These are phyloP conservation scores for Ajuga chamaepitys DNA, from an alignment of 257 asterid species.

Conservation along the genomic window DNA sequence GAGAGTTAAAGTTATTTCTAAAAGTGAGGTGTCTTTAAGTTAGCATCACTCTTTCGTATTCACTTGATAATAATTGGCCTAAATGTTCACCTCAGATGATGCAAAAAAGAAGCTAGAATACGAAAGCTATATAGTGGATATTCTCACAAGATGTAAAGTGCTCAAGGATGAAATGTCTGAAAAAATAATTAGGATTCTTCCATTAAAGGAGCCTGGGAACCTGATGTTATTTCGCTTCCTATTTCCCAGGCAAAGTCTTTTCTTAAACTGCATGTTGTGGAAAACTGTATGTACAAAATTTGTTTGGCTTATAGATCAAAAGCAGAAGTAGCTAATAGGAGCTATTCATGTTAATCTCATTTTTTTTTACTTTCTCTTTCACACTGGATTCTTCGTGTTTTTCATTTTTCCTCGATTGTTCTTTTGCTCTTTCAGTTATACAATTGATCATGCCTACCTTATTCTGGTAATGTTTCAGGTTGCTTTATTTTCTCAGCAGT, in stretches of 20 bases:
- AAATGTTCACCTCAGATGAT: constrained; percentile 48
- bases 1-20: constrained; percentile 67
- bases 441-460: too few relatives aligned
- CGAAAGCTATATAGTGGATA: constrained; percentile 71
- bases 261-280: too few relatives aligned
- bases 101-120: constrained; percentile 74
- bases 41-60: neutral
- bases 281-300: too few relatives aligned
- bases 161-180: constrained; percentile 63
- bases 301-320: too few relatives aligned
- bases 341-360: too few relatives aligned
- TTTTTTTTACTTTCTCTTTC: too few relatives aligned
- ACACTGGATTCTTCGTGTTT: too few relatives aligned
- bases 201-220: constrained; percentile 79
- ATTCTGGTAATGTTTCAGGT: too few relatives aligned
- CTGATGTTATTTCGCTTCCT: constrained; percentile 75
- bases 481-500: too few relatives aligned
- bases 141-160: constrained; percentile 78
- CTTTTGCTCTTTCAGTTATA: too few relatives aligned
- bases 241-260: constrained; percentile 68
- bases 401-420: too few relatives aligned
- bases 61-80: constrained; percentile 3
- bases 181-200: constrained; percentile 50
- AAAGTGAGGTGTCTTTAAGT: constrained; percentile 45
- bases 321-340: too few relatives aligned